Evolutionary conservation across 1,139 yeast species (phyloP), one percentile per base, ranked within the genome.

Genomic region (Insectozyma bohioensis): DNA sequence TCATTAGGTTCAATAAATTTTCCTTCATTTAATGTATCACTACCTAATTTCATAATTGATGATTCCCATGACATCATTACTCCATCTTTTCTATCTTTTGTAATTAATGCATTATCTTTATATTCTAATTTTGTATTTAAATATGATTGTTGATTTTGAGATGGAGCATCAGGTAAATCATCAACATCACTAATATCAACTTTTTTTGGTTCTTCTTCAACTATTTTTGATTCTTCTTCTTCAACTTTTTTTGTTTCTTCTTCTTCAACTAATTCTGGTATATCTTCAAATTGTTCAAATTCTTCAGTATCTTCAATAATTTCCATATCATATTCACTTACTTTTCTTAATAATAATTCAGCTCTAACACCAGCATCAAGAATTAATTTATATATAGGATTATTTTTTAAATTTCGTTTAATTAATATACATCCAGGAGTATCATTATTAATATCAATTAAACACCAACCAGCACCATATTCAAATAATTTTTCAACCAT

Each of bases 21-120:
- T 3, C 71, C 63, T 33, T 65, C 62, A 54, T 82, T 78, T 12
- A 88, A 54, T 0, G 88, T 63, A 17, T 82, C 79, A 37, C 95
- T 83, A 1, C 95, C 95, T 14, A 80, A 67, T 39, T 71, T 65
- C 97, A 90, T 90, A 36, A 90, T 69, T 18, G 79, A 78, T 4
- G 78, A 72, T 56, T 90, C 97, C 97, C 97, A 90, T 46, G 84
- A 83, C 97, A 90, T 90, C 97, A 90, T 90, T 3, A 90, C 97
- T 17, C 97, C 97, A 50, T 90, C 97, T 30, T 78, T 72, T 39
- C 80, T 69, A 19, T 75, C 78, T 40, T 77, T 71, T 2, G 97
- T 90, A 21, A 85, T 66, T 15, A 90, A 67, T 0, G 92, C 80
- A 43, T 74, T 79, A 33, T 82, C 83, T 13, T 73, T 75, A 54